These are phyloP conservation scores for Suillus occidentalis DNA, from an alignment of 768 basidiomycete species.

Conservation along the genomic window DNA sequence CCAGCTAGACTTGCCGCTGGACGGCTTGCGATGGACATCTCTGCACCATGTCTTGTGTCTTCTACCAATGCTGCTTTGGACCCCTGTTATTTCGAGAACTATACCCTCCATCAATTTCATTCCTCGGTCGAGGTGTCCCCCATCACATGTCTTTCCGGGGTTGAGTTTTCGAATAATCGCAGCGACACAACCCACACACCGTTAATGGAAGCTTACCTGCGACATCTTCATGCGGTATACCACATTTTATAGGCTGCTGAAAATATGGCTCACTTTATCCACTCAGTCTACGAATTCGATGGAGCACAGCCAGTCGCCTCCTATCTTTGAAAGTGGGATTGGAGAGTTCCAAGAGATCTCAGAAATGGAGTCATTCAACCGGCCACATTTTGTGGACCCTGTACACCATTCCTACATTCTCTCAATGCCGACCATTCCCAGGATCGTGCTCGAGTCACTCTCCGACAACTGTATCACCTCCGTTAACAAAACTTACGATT, in stretches of 20 bases:
- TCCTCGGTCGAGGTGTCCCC: neutral
- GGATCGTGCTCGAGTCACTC: slow-evolving; percentile 22
- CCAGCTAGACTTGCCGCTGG: neutral
- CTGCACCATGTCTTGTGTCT: slow-evolving; percentile 2
- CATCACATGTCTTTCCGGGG: neutral
- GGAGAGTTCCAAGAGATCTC: neutral
- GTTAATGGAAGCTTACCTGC: neutral
- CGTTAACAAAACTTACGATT: slow-evolving; percentile 9
- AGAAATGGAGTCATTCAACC: slow-evolving; percentile 25
- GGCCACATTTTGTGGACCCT: slow-evolving; percentile 26
- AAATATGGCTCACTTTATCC: neutral
- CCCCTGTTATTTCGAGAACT: neutral
- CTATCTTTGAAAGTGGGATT: neutral
- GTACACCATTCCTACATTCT: slow-evolving; percentile 22
- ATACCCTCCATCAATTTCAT: neutral
- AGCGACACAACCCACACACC: neutral
- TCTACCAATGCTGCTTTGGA: slow-evolving; percentile 11
- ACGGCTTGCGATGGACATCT: neutral
- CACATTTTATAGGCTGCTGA: neutral
- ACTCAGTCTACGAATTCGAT: neutral
- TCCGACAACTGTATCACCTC: neutral
- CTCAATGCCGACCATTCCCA: slow-evolving; percentile 30
- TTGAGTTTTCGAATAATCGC: neutral
- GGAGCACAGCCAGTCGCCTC: neutral
- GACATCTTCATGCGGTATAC: neutral